Percentiles rank a stretch among this genome's conserved stretches.
Evolutionary conservation across 108 stramenopile species (phyloP).

Genomic region (Fragilaria crotonensis): DNA sequence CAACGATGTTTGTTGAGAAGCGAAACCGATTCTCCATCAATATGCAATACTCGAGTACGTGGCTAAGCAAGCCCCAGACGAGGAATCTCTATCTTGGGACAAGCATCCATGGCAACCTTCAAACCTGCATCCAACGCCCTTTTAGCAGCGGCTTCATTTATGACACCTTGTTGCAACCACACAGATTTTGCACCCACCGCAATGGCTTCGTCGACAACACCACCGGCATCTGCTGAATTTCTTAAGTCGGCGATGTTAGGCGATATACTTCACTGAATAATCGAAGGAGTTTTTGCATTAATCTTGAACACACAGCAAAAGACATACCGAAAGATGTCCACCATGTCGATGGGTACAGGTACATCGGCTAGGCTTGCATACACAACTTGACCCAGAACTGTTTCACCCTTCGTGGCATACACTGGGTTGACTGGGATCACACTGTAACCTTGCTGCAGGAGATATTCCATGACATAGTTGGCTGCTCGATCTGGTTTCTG

Average conservation of each 20-base stretch:
- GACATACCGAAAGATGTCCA: slow-evolving; percentile 66
- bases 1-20: too few relatives aligned
- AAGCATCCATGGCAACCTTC: slow-evolving; percentile 69
- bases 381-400: slow-evolving; percentile 55
- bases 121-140: slow-evolving; percentile 63
- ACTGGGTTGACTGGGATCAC: slow-evolving; percentile 82
- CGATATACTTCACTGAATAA: background rate
- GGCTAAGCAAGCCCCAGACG: slow-evolving; percentile 45
- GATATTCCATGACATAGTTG: slow-evolving; percentile 69
- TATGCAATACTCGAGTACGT: too few relatives aligned
- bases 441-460: slow-evolving; percentile 45
- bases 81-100: slow-evolving; percentile 63
- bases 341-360: slow-evolving; percentile 67
- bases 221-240: slow-evolving; percentile 43
- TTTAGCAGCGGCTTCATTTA: slow-evolving; percentile 65
- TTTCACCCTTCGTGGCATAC: slow-evolving; percentile 47
- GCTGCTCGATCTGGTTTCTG: slow-evolving; percentile 42
- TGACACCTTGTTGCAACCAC: slow-evolving; percentile 78
- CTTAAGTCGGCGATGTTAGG: background rate
- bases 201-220: slow-evolving; percentile 76
- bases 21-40: too few relatives aligned
- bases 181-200: slow-evolving; percentile 60
- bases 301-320: background rate
- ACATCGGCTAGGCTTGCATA: slow-evolving; percentile 50
- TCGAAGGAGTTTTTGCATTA: background rate